Percentiles rank a stretch among this genome's conserved stretches.
Evolutionary conservation across 1,284 basidiomycete genomes (phyloP).

Genomic region (Rugosomyces carneus): DNA sequence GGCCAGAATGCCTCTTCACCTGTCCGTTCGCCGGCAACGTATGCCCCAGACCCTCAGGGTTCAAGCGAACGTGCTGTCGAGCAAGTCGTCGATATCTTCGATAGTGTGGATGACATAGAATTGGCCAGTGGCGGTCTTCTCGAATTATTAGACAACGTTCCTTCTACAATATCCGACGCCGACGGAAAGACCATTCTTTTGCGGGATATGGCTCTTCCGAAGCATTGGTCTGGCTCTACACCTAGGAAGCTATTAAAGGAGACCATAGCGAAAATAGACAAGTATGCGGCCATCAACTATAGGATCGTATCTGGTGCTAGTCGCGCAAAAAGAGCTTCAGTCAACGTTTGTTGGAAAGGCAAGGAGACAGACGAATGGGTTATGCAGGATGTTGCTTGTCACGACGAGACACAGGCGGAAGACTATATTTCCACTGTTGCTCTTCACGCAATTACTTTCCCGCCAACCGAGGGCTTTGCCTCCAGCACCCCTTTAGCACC

Average conservation of each 20-base stretch:
- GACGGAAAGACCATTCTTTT: slow-evolving; percentile 56
- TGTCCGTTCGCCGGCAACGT: slow-evolving; percentile 2
- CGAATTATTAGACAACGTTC: slow-evolving; percentile 70
- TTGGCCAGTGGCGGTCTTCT: slow-evolving; percentile 62
- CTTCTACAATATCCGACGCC: slow-evolving; percentile 43
- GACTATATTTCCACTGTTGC: slow-evolving; percentile 89
- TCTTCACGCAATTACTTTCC: slow-evolving; percentile 70
- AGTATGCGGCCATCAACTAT: slow-evolving; percentile 73
- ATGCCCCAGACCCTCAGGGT: not conserved
- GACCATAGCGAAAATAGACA: slow-evolving; percentile 59
- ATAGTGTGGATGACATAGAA: slow-evolving; percentile 48
- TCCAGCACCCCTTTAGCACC: slow-evolving; percentile 35
- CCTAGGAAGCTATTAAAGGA: slow-evolving; percentile 70
- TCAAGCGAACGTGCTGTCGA: slow-evolving; percentile 21
- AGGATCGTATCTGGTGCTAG: slow-evolving; percentile 56
- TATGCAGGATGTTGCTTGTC: slow-evolving; percentile 86
- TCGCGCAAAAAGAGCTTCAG: slow-evolving; percentile 65
- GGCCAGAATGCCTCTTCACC: slow-evolving; percentile 3
- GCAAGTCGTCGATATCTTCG: slow-evolving; percentile 41
- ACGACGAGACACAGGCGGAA: slow-evolving; percentile 76
- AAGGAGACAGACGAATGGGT: slow-evolving; percentile 62
- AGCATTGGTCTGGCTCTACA: slow-evolving; percentile 71
- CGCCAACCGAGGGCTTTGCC: slow-evolving; percentile 57
- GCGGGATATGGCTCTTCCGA: slow-evolving; percentile 76
- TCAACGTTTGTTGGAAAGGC: slow-evolving; percentile 70